A percentile compares a stretch with the other conserved stretches of the same genome.
Evolutionary conservation across 2,329 filamentous ascomycete genomes (phyloP).

Genomic region (Botrytis tulipae): DNA sequence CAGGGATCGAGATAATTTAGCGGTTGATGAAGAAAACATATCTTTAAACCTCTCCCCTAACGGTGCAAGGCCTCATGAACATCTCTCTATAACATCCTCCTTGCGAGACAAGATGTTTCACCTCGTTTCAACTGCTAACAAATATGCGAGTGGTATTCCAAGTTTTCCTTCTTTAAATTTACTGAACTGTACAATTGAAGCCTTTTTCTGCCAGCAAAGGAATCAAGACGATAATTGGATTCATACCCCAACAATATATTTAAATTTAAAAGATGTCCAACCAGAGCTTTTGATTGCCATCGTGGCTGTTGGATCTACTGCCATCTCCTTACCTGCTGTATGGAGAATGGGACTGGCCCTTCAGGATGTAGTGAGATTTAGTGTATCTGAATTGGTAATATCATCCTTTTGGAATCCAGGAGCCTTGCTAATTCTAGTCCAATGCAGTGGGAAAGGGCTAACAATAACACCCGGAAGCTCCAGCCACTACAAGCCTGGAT

Average conservation of each 20-base stretch:
- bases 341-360: not conserved
- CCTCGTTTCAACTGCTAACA: not conserved
- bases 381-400: not conserved
- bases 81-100: not conserved
- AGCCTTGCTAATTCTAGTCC: not conserved
- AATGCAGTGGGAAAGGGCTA: not conserved
- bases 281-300: not conserved
- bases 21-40: constrained; percentile 29
- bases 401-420: not conserved
- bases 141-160: not conserved
- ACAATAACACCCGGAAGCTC: not conserved
- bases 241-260: not conserved
- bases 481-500: not conserved
- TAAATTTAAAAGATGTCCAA: not conserved
- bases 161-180: not conserved
- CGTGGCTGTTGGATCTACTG: not conserved
- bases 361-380: not conserved
- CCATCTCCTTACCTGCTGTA: not conserved
- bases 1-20: constrained; percentile 20
- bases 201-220: not conserved
- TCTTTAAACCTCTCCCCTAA: constrained; percentile 21
- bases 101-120: not conserved
- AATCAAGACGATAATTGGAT: not conserved
- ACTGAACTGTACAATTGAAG: not conserved
- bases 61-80: constrained; percentile 15